Base-by-base conservation (phyloP, 2,329 filamentous ascomycete genomes). In the Colletotrichum sp. region DNA sequence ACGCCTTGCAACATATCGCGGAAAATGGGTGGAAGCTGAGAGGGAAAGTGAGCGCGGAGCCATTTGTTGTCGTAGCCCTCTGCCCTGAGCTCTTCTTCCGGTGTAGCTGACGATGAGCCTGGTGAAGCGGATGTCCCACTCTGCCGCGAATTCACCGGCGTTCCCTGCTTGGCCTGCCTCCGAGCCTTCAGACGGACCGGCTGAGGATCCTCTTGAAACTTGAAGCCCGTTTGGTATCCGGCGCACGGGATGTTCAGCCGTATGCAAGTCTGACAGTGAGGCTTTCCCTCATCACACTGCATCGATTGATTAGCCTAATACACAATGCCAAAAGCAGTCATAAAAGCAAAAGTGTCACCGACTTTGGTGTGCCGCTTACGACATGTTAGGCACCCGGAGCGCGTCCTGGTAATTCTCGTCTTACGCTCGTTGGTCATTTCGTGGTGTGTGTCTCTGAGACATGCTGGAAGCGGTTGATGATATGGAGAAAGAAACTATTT, bases 101-200 rank as follows among this genome's bases (percentile, higher is more conserved):
- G n/a, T 25, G 44, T 22, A 22, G 11, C 2, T 22, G 16, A 22
- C n/a, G n/a, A 52, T 52, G n/a, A 52, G 44, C 44, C n/a, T 12
- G 44, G n/a, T 2, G 44, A 52, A 52, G n/a, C 44, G n/a, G 44
- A 22, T 52, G n/a, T 13, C n/a, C n/a, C 44, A 22, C n/a, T 3
- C 3, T 22, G 44, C 11, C 6, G 44, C n/a, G 44, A 13, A 3
- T 0, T 0, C 12, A 1, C 4, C n/a, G 12, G 12, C 11, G 2
- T 2, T 52, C 11, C 44, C 44, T 11, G 44, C 44, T 22, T 52
- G 4, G 44, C 44, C 44, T 52, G 44, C 44, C 44, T 52, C 12
- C 44, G n/a, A 22, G 44, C 44, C 44, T 52, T 52, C 11, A 52
- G n/a, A 25, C 44, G 44, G n/a, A 52, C 44, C 44, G n/a, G 44